Base-by-base conservation (phyloP, 2,329 filamentous ascomycete species). In the Diaporthe sp. region DNA sequence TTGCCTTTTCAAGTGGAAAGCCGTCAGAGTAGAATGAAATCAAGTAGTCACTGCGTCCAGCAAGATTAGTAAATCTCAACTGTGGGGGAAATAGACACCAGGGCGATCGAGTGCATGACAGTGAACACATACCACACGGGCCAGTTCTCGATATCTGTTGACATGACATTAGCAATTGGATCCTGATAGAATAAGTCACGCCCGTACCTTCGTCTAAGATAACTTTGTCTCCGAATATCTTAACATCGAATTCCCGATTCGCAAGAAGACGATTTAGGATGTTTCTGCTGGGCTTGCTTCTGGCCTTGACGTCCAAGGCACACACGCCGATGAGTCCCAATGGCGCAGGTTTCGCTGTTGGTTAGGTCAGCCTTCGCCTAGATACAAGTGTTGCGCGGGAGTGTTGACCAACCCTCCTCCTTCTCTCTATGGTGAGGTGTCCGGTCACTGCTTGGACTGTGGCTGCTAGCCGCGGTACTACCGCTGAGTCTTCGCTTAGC, bases 11-110 rank as follows among this genome's bases (percentile, higher is more conserved):
- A 63, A 99, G 87, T 0, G 97, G 97, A 79, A 99, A 99, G 0
- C 97, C 97, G 83, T 98, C 96, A 0, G 96, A 98, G 85, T 98
- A 99, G 86, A 99, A 99, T 4, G 96, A 98, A 81, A 99, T 98
- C 74, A 99, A 86, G 81, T 98, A 99, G 85, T 99, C 97, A 84
- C 89, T 91, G 77, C 31, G 60, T 51, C 76, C 20, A 61, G 28
- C n/a, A 17, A 13, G 80, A 81, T 81, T 77, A 83, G 79, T 44
- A 74, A 65, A 70, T 10, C 22, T 70, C 55, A 67, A 72, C 13
- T 63, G 31, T 10, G 51, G n/a, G 25, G 31, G 17, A 39, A 44
- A 75, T 6, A 31, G n/a, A 55, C 37, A 22, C 2, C 49, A 42
- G 9, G 9, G 44, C 22, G 72, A 63, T 7, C 39, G 22, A 20